Base-by-base conservation (phyloP, 306 rosid species). In the Vigna hirtella region DNA sequence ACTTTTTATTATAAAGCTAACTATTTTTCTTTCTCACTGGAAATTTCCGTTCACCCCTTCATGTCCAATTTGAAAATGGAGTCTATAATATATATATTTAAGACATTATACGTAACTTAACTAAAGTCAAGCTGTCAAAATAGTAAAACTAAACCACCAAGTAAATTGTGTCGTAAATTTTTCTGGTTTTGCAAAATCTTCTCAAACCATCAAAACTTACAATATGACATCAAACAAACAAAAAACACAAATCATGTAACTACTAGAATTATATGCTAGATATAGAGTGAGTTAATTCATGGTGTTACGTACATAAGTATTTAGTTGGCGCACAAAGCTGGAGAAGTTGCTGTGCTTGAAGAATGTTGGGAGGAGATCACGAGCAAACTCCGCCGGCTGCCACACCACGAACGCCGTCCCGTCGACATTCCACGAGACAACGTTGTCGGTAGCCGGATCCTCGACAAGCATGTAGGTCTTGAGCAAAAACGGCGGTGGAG, bases 281-380 rank as follows among this genome's bases (percentile, higher is more conserved):
- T 9, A 56, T 20, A 22, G 7, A 22, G 63, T 56, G 63, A 9
- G 9, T 2, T 0, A 53, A 56, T 22, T 55, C 6, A 55, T 56
- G 6, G 4, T 58, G 9, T 5, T 56, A 88, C 98, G 18, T 91
- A 94, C 98, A n/a, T 94, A 94, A 24, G 98, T 92, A 76, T 94
- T 94, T 51, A 94, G 97, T 81, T 94, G 98, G 28, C 98, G 91
- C 9, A 94, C 95, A 84, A 94, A 94, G 91, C 98, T 92, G 43
- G 98, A 94, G 87, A 94, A 94, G 83, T 94, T 94, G 90, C 92
- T 90, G 36, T 94, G 98, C 79, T 94, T 94, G 93, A 94, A 94
- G 88, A 92, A 89, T 0, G 95, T 94, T 3, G 98, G 98, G 36
- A 94, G 97, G 81, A 94, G 95, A 88, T 94, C 97, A 42, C 91